Evolutionary conservation across 2,329 filamentous ascomycete genomes (phyloP).

Genomic region (Sporothrix variecibatus): DNA sequence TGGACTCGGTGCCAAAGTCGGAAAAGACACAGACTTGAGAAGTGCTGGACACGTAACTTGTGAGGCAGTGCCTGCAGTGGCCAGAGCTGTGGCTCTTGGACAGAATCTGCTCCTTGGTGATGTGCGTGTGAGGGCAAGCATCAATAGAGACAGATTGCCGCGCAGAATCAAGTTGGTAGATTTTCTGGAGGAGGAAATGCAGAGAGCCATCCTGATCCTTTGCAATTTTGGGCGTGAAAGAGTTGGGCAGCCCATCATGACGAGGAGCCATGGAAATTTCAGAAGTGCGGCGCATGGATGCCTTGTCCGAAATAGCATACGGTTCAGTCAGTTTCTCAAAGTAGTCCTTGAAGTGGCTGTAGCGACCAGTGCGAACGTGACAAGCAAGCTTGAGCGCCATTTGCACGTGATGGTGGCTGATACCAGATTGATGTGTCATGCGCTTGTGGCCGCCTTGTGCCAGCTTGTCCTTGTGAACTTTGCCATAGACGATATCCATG

Average conservation of each 20-base stretch:
- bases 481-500: background rate
- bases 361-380: background rate
- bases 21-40: background rate
- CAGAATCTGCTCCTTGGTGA: background rate
- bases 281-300: background rate
- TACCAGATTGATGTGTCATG: background rate
- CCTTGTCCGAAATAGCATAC: constrained; percentile 3
- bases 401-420: constrained; percentile 14
- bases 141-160: background rate
- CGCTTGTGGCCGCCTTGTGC: background rate
- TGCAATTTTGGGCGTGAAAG: constrained; percentile 2
- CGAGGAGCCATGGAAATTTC: background rate
- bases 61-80: constrained; percentile 8
- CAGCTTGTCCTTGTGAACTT: background rate
- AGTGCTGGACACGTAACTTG: background rate
- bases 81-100: constrained; percentile 11
- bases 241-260: background rate
- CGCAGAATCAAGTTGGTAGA: background rate
- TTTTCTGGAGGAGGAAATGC: constrained; percentile 8
- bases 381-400: constrained; percentile 16
- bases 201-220: background rate
- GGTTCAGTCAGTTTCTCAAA: background rate
- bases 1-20: constrained; percentile 11
- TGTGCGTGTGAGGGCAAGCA: constrained; percentile 4
- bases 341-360: constrained; percentile 1